A percentile compares a stretch with the other conserved stretches of the same genome.
Conservation (phyloP, 768 basidiomycete species). For the Suillus americanus region DNA sequence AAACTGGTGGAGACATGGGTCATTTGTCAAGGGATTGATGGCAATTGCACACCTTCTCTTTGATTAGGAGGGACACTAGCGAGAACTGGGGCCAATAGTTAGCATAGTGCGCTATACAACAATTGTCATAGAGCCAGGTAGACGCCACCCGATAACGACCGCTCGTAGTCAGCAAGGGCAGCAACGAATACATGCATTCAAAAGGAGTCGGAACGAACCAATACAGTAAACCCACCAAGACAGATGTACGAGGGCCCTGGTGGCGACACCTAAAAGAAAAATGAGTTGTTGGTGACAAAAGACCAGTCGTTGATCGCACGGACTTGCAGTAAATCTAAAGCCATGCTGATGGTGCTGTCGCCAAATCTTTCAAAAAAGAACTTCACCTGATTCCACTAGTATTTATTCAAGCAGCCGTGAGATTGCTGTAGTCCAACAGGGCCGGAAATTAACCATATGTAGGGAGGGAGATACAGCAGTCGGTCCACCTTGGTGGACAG, state of each 20-base stretch:
- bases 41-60: conserved; percentile 61
- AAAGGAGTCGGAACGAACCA: conserved; percentile 29
- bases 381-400: not conserved
- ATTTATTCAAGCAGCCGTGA: not conserved
- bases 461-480: not conserved
- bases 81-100: conserved; percentile 58
- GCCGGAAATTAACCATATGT: not conserved
- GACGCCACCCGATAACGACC: not conserved
- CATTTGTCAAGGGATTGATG: not conserved
- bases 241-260: conserved; percentile 60
- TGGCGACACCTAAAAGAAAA: conserved; percentile 44
- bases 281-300: conserved; percentile 21
- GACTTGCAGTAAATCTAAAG: conserved; percentile 22
- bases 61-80: conserved; percentile 77
- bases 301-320: conserved; percentile 11
- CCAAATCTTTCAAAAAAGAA: too few species aligned
- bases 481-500: not conserved
- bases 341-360: conserved; percentile 15
- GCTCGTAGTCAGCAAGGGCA: not conserved
- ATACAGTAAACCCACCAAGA: conserved; percentile 56
- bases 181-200: not conserved
- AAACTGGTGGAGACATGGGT: conserved; percentile 41
- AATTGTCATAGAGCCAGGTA: not conserved
- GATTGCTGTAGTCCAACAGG: not conserved
- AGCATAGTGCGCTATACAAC: not conserved